Conservation (phyloP, 2,329 filamentous ascomycete species). For the Aureobasidium leucospermi region DNA sequence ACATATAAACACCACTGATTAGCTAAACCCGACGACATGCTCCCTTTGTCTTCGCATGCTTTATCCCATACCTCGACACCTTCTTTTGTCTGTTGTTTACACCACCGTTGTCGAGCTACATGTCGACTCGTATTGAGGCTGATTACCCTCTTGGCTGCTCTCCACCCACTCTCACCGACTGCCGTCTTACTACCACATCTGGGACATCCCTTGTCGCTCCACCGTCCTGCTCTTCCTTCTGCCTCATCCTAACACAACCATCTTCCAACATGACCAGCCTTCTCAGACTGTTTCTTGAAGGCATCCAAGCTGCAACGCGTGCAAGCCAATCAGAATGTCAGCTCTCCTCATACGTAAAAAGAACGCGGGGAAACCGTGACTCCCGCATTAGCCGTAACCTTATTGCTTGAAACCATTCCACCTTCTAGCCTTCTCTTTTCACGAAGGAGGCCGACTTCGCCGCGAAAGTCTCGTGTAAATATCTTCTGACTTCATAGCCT, state of each 20-base stretch:
- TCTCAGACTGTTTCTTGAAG: neutral
- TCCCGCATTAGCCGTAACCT: conserved; percentile 1
- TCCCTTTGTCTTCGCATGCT: neutral
- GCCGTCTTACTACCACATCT: neutral
- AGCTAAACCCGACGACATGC: neutral
- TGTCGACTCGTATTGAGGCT: neutral
- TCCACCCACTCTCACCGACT: neutral
- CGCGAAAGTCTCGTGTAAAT: neutral
- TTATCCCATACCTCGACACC: neutral
- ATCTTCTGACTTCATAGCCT: neutral
- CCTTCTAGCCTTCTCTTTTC: neutral
- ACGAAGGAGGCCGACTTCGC: neutral
- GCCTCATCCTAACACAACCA: neutral
- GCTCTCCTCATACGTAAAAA: neutral
- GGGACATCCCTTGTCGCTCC: neutral
- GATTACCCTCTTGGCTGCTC: neutral
- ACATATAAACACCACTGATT: neutral
- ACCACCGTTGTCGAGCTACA: neutral
- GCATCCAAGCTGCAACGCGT: neutral
- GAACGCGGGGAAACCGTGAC: conserved; percentile 1
- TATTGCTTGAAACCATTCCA: conserved; percentile 3
- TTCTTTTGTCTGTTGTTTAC: neutral
- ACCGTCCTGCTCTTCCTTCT: neutral
- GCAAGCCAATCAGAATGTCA: neutral
- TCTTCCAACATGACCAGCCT: neutral